Evolutionary conservation across 108 stramenopile species (phyloP).

Genomic region (Skeletonema tropicum): DNA sequence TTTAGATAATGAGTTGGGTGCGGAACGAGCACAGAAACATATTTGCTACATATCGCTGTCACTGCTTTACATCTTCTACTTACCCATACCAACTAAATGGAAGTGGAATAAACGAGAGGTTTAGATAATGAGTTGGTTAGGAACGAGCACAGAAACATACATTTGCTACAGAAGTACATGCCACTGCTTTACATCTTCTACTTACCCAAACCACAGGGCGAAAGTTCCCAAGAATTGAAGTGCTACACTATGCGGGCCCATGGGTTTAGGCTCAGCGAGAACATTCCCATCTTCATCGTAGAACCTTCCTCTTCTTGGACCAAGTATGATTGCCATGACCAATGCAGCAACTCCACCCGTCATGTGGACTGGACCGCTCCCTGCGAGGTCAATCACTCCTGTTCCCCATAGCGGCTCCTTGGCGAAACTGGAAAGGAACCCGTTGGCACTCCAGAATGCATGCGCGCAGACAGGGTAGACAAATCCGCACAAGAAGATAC

Average conservation of each 20-base stretch:
- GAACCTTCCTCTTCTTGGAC: constrained; percentile 82
- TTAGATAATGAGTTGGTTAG: not conserved
- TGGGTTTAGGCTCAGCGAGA: constrained; percentile 58
- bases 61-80: not conserved
- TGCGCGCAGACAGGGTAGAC: constrained; percentile 68
- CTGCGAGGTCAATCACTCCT: constrained; percentile 83
- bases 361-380: constrained; percentile 85
- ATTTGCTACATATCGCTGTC: too few species aligned
- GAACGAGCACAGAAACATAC: too few species aligned
- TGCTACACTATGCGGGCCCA: constrained; percentile 82
- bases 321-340: constrained; percentile 55
- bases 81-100: constrained; percentile 72
- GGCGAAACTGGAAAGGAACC: constrained; percentile 44
- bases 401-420: constrained; percentile 60
- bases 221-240: constrained; percentile 61
- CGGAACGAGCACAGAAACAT: too few species aligned
- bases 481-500: constrained; percentile 63
- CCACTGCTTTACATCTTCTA: too few species aligned
- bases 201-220: constrained; percentile 51
- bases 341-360: constrained; percentile 63
- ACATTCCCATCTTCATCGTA: constrained; percentile 72
- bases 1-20: not conserved
- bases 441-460: constrained; percentile 50
- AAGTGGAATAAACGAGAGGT: not conserved
- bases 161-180: too few species aligned